These are phyloP conservation scores for Leccinum sublutescens DNA, from an alignment of 768 basidiomycete genomes.

Conservation along the genomic window DNA sequence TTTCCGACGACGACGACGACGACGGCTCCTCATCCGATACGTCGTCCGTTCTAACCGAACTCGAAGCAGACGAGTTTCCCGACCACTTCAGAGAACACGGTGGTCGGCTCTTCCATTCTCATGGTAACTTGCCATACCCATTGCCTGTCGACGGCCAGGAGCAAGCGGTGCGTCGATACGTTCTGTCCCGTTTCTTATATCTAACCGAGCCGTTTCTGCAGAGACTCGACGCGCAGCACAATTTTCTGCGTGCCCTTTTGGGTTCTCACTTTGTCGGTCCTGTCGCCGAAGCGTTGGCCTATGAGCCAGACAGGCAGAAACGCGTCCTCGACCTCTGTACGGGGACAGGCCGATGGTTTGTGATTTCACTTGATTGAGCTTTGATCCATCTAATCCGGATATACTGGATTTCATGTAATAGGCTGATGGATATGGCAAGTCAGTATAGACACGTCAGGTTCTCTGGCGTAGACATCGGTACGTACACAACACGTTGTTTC, in stretches of 20 bases:
- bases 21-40: conserved; percentile 41
- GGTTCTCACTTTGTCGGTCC: conserved; percentile 62
- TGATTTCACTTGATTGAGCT: conserved; percentile 19
- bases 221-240: conserved; percentile 55
- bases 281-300: conserved; percentile 49
- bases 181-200: neutral
- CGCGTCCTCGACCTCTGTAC: conserved; percentile 74
- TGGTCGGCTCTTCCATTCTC: conserved; percentile 68
- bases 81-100: conserved; percentile 55
- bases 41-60: conserved; percentile 44
- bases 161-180: conserved; percentile 50
- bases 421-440: conserved; percentile 73
- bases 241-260: conserved; percentile 46
- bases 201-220: conserved; percentile 24
- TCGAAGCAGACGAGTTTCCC: conserved; percentile 55
- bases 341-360: conserved; percentile 72
- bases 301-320: conserved; percentile 39
- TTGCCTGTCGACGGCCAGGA: conserved; percentile 72
- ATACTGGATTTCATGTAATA: conserved; percentile 30
- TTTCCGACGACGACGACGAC: conserved; percentile 34
- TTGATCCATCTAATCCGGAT: conserved; percentile 17
- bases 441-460: conserved; percentile 65
- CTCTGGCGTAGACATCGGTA: conserved; percentile 76
- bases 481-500: conserved; percentile 23
- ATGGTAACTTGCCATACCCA: conserved; percentile 61